Base-by-base conservation (phyloP, 495 filamentous ascomycete species). In the Aspergillus cavernicola region DNA sequence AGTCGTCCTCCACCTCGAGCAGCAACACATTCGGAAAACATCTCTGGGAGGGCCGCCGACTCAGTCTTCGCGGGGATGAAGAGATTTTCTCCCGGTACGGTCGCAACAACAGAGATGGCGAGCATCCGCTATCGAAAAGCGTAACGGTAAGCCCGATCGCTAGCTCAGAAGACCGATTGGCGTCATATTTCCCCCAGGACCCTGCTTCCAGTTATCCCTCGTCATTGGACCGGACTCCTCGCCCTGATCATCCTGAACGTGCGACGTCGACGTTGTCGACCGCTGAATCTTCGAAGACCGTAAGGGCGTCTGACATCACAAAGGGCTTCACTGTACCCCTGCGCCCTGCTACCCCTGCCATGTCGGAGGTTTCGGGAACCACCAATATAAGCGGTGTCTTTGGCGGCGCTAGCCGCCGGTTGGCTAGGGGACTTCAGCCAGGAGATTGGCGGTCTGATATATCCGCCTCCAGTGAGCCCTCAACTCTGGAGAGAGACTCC, bases 121-220 rank as follows among this genome's bases (percentile, higher is more conserved):
- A 90, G 32, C 90, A 95, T 64, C 90, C 90, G 15, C 67, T 95
- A n/a, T 85, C 89, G 8, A 86, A 89, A 55, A 95, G 89, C 58
- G 81, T 89, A 26, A 85, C 84, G 26, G 89, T 82, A 15, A 89
- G 84, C 64, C 90, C 90, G 0, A 81, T 85, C 2, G 50, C 75
- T 44, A 47, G 31, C 31, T 11, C 20, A 15, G 60, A 73, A 58
- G 50, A 70, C 49, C 59, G 63, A 61, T 63, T 62, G 55, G 36
- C 71, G 63, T 73, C 71, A 58, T 72, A 77, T 62, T 74, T 74
- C 63, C 61, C 62, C 32, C 54, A 71, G 55, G 61, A 69, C 50
- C 57, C 54, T 40, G 64, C 71, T 46, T 57, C 68, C 33, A 70
- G 66, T 24, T 62, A 74, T 23, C 45, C 67, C 65, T 44, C 63